Conservation (phyloP, 2,329 filamentous ascomycete species). For the Stagonosporopsis rhizophila region DNA sequence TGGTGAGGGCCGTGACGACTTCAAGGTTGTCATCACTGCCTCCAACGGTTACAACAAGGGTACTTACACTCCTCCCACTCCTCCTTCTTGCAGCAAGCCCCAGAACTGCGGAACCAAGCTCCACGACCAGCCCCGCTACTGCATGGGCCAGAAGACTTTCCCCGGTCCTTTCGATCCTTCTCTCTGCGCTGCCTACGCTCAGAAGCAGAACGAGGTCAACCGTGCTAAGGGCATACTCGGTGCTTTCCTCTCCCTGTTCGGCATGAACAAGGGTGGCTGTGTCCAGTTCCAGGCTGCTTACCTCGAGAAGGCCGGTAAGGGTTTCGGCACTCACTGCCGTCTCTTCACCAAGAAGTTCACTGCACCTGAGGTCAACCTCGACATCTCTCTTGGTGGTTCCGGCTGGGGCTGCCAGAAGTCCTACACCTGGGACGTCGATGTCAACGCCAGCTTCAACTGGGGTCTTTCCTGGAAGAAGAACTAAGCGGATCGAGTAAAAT, state of each 20-base stretch:
- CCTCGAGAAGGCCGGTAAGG: conserved; percentile 31
- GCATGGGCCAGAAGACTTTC: conserved; percentile 37
- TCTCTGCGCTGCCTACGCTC: conserved; percentile 33
- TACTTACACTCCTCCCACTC: conserved; percentile 26
- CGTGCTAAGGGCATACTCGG: conserved; percentile 23
- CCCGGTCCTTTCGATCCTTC: conserved; percentile 36
- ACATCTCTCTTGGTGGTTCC: conserved; percentile 24
- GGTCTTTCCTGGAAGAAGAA: conserved; percentile 20
- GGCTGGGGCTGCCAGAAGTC: conserved; percentile 34
- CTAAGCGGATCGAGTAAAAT: conserved; percentile 8
- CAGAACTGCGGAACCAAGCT: conserved; percentile 31
- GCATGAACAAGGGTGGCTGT: conserved; percentile 31
- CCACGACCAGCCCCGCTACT: conserved; percentile 34
- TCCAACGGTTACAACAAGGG: conserved; percentile 44
- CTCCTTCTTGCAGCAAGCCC: conserved; percentile 32
- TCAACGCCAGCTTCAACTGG: conserved; percentile 33
- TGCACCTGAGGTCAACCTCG: conserved; percentile 25
- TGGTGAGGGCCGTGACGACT: conserved; percentile 29
- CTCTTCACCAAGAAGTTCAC: conserved; percentile 37
- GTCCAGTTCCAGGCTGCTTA: conserved; percentile 37
- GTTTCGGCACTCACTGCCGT: conserved; percentile 37
- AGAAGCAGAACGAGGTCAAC: conserved; percentile 35
- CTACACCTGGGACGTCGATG: conserved; percentile 33
- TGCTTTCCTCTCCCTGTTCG: conserved; percentile 23
- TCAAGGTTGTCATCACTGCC: conserved; percentile 42